Evolutionary conservation across 2,329 filamentous ascomycete genomes (phyloP).

Genomic region (Myrmaecium sp.): DNA sequence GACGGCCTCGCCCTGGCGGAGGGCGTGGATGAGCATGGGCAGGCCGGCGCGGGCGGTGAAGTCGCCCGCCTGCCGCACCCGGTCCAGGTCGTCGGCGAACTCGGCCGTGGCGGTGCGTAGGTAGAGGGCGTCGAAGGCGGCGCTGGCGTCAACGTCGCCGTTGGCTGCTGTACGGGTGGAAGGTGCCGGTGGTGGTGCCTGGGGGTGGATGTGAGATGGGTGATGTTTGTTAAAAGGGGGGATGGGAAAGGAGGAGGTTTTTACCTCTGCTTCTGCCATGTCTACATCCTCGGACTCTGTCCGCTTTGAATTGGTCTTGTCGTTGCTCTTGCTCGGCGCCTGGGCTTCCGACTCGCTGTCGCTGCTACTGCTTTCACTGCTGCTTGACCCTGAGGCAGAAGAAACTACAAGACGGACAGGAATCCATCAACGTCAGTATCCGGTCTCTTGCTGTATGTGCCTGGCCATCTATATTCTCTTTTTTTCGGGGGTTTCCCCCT

Average conservation of each 20-base stretch:
- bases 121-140: conserved; percentile 45
- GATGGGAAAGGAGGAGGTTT: neutral
- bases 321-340: neutral
- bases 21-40: conserved; percentile 46
- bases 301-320: no score
- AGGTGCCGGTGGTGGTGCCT: neutral
- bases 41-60: conserved; percentile 48
- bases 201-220: neutral
- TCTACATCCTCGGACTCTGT: no score
- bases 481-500: no score
- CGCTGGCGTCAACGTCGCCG: conserved; percentile 2
- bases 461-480: no score
- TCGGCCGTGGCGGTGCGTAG: conserved; percentile 52
- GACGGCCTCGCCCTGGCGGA: conserved; percentile 49
- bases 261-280: conserved; percentile 2
- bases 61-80: conserved; percentile 50
- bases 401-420: conserved; percentile 1
- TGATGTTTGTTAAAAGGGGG: neutral
- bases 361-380: conserved; percentile 1
- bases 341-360: conserved; percentile 1
- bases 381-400: conserved; percentile 1
- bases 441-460: no score
- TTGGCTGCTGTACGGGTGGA: no score
- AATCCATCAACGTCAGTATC: neutral
- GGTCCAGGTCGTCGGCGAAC: conserved; percentile 58